These are phyloP conservation scores for Xylariaceae sp. DNA, from an alignment of 2,329 filamentous ascomycete species.

Conservation along the genomic window DNA sequence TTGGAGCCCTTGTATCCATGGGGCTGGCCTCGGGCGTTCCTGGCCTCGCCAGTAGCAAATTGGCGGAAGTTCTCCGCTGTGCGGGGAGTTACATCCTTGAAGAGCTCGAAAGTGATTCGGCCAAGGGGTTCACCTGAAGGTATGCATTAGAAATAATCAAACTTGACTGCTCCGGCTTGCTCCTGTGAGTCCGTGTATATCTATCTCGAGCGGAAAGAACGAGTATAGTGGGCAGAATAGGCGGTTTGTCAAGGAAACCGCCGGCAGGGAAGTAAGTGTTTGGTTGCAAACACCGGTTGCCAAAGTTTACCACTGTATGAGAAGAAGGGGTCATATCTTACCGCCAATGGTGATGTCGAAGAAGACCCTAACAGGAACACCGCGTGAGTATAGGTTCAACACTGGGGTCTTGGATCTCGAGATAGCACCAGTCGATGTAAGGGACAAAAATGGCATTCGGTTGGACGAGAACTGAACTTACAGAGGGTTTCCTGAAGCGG, in stretches of 20 bases:
- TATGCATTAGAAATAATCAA: no score
- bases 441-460: neutral
- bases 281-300: no score
- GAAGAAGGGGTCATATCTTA: slow-evolving; percentile 38
- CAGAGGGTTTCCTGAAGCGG: slow-evolving; percentile 40
- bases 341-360: slow-evolving; percentile 77
- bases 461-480: slow-evolving; percentile 26
- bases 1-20: slow-evolving; percentile 93
- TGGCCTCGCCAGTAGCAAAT: slow-evolving; percentile 92
- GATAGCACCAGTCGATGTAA: neutral
- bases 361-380: slow-evolving; percentile 48
- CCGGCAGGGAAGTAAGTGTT: no score
- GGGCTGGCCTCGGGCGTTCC: slow-evolving; percentile 67
- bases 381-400: neutral
- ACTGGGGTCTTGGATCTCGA: neutral
- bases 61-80: slow-evolving; percentile 97
- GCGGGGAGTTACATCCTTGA: slow-evolving; percentile 74
- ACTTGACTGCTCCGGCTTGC: no score
- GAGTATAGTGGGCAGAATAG: neutral
- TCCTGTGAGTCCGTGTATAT: neutral
- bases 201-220: neutral
- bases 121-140: slow-evolving; percentile 75
- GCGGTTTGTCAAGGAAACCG: no score
- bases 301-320: no score
- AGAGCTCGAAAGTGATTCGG: slow-evolving; percentile 85